These are phyloP conservation scores for Pestalotiopsis sp. DNA, from an alignment of 2,329 filamentous ascomycete species.

Conservation along the genomic window DNA sequence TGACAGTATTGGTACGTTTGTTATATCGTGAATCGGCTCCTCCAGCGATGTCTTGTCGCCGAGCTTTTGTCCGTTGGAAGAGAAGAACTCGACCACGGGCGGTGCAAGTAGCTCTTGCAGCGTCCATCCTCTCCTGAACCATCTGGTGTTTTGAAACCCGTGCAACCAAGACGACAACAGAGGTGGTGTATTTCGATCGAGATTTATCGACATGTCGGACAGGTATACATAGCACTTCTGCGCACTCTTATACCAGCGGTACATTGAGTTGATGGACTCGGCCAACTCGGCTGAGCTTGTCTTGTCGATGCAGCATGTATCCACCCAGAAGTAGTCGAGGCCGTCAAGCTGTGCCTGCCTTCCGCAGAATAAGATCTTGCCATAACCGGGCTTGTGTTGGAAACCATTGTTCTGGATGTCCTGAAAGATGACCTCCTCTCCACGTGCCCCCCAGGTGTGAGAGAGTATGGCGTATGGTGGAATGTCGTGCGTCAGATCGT, in stretches of 20 bases:
- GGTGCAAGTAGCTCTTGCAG: conserved; percentile 21
- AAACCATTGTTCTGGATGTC: conserved; percentile 9
- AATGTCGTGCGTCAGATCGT: not conserved
- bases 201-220: not conserved
- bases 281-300: not conserved
- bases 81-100: conserved; percentile 27
- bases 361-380: conserved; percentile 17
- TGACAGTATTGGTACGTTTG: conserved; percentile 18
- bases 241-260: not conserved
- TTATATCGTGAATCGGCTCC: conserved; percentile 23
- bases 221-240: conserved; percentile 17
- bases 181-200: not conserved
- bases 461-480: conserved; percentile 19
- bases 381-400: conserved; percentile 8
- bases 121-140: conserved; percentile 11
- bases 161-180: not conserved
- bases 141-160: conserved; percentile 7
- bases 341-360: conserved; percentile 12
- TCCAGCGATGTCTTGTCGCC: conserved; percentile 26
- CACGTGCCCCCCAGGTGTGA: conserved; percentile 15
- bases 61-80: conserved; percentile 19
- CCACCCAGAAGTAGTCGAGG: not conserved
- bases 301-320: conserved; percentile 9
- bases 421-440: conserved; percentile 13
- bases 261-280: conserved; percentile 14